Conservation (phyloP, 257 asterid species). For the Asclepias syriaca region DNA sequence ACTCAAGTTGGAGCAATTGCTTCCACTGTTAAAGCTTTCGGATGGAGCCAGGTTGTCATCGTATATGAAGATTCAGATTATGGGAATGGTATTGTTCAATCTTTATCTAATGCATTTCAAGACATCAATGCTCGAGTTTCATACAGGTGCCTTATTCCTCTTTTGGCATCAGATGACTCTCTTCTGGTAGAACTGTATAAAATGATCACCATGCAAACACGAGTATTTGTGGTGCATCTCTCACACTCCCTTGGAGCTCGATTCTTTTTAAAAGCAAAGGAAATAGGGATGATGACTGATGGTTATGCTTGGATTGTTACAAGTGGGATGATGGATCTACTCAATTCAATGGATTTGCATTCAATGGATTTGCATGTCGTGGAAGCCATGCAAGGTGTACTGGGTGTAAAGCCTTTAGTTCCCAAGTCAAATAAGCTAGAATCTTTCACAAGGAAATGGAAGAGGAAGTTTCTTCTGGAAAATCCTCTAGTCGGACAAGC, state of each 20-base stretch:
- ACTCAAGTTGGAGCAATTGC: conserved; percentile 45
- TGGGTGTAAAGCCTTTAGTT: conserved; percentile 6
- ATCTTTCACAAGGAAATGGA: neutral
- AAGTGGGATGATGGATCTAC: neutral
- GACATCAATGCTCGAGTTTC: neutral
- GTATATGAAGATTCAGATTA: neutral
- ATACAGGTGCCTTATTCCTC: conserved; percentile 1
- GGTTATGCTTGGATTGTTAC: conserved; percentile 18
- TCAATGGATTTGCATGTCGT: neutral
- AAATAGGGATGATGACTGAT: conserved; percentile 17
- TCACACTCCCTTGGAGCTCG: neutral
- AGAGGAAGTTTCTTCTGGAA: neutral
- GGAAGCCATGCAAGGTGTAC: conserved; percentile 9
- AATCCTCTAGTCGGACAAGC: neutral
- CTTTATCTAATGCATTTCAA: neutral
- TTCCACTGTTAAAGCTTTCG: conserved; percentile 27
- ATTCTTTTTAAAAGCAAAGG: conserved; percentile 5
- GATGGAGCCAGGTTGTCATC: conserved; percentile 1
- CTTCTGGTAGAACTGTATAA: conserved; percentile 6
- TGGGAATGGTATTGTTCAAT: neutral
- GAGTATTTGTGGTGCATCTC: conserved; percentile 16
- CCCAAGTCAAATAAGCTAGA: neutral
- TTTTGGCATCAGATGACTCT: neutral
- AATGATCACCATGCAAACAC: conserved; percentile 10
- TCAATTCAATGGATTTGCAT: neutral